Evolutionary conservation across 1,284 basidiomycete genomes (phyloP), one percentile per base, ranked within the genome.

Genomic region (Austroboletus novae-zelandiae): DNA sequence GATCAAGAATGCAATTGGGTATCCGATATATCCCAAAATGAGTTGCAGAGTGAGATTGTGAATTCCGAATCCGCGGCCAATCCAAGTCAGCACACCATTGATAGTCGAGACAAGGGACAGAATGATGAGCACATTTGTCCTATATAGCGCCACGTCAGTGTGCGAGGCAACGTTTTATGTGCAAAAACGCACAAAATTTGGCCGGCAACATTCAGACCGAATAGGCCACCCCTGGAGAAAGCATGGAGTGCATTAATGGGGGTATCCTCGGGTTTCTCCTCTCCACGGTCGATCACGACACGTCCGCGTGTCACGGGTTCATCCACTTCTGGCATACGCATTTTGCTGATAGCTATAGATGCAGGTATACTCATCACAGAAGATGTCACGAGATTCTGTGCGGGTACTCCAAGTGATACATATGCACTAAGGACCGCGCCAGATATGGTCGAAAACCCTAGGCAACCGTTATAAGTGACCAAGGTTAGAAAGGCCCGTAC

Each of bases 331-430:
- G 93, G 93, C 18, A 86, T 62, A 43, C 91, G 86, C 61, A 94
- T 74, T 73, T 96, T 96, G 66, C 86, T 87, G 58, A 95, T 93
- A 3, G 93, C 83, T 65, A 96, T 93, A 11, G 92, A 93, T 1
- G 94, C 93, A 10, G 93, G 93, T 61, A 96, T 96, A 65, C 86
- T 90, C 93, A 96, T 96, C 58, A 96, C 88, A 10, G 90, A 93
- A 5, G 93, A 89, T 6, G 93, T 94, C 61, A 96, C 78, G 29
- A 96, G 77, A 68, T 91, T 92, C 69, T 85, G 80, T 15, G 91
- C 71, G 30, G 89, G 86, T 35, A 96, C 89, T 50, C 94, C 94
- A 55, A 94, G 72, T 49, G 71, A 73, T 61, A 95, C 89, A 70
- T 95, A 96, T 40, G 91, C 92, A 49, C 81, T 76, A 50, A 96